Evolutionary conservation across 768 basidiomycete species (phyloP).

Genomic region (Amanita muscaria): DNA sequence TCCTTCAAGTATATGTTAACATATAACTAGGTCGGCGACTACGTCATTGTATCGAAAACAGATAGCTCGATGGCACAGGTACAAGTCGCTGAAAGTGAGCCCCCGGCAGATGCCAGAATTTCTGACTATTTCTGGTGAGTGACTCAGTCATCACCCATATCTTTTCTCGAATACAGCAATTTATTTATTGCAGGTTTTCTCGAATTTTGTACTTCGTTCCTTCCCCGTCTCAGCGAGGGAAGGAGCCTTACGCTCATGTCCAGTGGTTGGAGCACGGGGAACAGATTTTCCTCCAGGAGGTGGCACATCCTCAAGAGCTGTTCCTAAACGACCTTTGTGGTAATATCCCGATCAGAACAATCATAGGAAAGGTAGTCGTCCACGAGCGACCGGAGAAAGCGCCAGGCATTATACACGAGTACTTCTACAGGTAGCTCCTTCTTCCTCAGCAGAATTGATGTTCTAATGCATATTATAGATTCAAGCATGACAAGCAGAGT

Average conservation of each 20-base stretch:
- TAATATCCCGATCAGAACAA: constrained; percentile 24
- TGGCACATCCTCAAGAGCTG: constrained; percentile 56
- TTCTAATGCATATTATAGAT: constrained; percentile 27
- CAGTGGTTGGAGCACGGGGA: constrained; percentile 72
- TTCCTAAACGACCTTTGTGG: constrained; percentile 53
- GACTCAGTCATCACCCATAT: too few relatives aligned
- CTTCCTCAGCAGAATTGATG: constrained; percentile 6
- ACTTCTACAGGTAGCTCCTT: constrained; percentile 45
- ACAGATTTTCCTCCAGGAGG: constrained; percentile 49
- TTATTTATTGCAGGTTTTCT: constrained; percentile 47
- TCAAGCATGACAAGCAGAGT: constrained; percentile 36
- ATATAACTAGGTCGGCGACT: constrained; percentile 48
- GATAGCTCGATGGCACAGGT: constrained; percentile 21
- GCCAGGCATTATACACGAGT: constrained; percentile 27
- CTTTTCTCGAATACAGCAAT: background rate
- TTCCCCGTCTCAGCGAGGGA: constrained; percentile 1
- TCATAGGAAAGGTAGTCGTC: constrained; percentile 43
- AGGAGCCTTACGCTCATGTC: constrained; percentile 42
- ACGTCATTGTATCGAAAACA: constrained; percentile 42
- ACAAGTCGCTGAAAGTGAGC: constrained; percentile 22
- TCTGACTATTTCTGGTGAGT: constrained; percentile 57
- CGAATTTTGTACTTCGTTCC: constrained; percentile 47
- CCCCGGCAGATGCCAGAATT: constrained; percentile 32
- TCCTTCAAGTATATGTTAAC: background rate
- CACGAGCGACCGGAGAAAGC: constrained; percentile 23